Conservation (phyloP, 2,329 filamentous ascomycete species). For the Daldinia sp. region DNA sequence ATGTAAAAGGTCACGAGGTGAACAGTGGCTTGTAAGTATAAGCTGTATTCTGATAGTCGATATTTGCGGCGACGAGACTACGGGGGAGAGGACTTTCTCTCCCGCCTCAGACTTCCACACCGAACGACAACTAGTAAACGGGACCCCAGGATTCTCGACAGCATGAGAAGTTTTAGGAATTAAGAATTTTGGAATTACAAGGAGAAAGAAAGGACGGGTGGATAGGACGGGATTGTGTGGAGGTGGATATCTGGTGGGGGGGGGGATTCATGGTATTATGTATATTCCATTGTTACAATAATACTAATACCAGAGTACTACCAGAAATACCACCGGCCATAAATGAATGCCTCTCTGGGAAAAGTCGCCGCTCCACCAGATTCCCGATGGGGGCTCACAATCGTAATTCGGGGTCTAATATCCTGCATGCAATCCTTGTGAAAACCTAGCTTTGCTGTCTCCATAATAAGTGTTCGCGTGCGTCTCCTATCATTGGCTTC, state of each 20-base stretch:
- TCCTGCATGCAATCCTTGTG: slow-evolving; percentile 42
- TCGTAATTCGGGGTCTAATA: slow-evolving; percentile 42
- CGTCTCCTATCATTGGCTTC: slow-evolving; percentile 39
- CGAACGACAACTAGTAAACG: slow-evolving; percentile 44
- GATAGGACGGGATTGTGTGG: slow-evolving; percentile 44
- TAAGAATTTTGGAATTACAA: slow-evolving; percentile 27
- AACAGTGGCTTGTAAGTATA: slow-evolving; percentile 34
- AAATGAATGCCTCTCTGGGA: slow-evolving; percentile 43
- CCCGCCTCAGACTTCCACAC: slow-evolving; percentile 43
- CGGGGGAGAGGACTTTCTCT: slow-evolving; percentile 32
- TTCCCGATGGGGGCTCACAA: slow-evolving; percentile 43
- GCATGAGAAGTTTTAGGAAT: slow-evolving; percentile 45
- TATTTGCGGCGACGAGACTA: slow-evolving; percentile 42
- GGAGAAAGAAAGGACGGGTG: slow-evolving; percentile 33
- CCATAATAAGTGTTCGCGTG: slow-evolving; percentile 44
- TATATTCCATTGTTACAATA: slow-evolving; percentile 35
- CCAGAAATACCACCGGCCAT: slow-evolving; percentile 24
- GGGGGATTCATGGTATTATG: slow-evolving; percentile 41
- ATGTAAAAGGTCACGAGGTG: slow-evolving; percentile 35
- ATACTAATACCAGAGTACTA: background rate
- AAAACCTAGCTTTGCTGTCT: slow-evolving; percentile 39
- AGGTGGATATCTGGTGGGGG: slow-evolving; percentile 42
- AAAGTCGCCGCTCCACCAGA: slow-evolving; percentile 43
- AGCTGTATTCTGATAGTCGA: slow-evolving; percentile 30
- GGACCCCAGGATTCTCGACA: slow-evolving; percentile 39